Conservation (phyloP, 2,329 filamentous ascomycete genomes). For the Pseudofabraea citricarpa region DNA sequence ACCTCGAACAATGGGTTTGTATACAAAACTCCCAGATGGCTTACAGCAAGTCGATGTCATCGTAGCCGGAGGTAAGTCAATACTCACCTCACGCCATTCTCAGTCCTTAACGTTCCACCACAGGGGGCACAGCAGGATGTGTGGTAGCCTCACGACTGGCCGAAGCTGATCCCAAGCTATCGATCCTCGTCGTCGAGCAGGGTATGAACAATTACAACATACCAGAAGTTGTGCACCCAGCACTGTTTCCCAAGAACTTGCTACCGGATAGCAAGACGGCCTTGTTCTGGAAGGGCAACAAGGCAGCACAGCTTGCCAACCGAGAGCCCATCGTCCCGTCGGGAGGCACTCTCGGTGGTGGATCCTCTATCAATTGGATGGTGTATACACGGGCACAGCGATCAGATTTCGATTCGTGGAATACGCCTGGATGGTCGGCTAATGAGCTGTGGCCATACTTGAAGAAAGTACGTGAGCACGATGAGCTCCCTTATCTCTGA, state of each 20-base stretch:
- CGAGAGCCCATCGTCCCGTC: conserved; percentile 26
- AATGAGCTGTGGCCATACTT: conserved; percentile 47
- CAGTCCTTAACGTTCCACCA: neutral
- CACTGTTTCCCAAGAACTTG: conserved; percentile 37
- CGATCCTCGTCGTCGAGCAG: conserved; percentile 44
- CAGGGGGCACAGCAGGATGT: conserved; percentile 36
- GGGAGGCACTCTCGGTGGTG: conserved; percentile 41
- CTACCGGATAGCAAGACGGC: conserved; percentile 37
- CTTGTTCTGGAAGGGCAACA: conserved; percentile 38
- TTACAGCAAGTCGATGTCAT: too few relatives aligned
- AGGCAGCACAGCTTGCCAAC: conserved; percentile 34
- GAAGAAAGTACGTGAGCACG: conserved; percentile 29
- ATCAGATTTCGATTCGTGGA: conserved; percentile 45
- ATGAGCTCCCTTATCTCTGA: neutral
- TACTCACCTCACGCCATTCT: too few relatives aligned
- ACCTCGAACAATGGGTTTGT: too few relatives aligned
- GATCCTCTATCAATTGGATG: conserved; percentile 30
- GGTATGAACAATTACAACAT: conserved; percentile 43
- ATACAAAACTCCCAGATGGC: too few relatives aligned
- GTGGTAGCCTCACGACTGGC: conserved; percentile 39
- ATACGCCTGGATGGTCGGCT: conserved; percentile 41
- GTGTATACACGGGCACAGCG: conserved; percentile 34
- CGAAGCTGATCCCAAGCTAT: conserved; percentile 36
- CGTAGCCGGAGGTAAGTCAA: neutral
- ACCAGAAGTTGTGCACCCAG: conserved; percentile 39